phyloP scores from a whole-genome alignment of 1,284 basidiomycete genomes.

The Erythrobasidium hasegawianum region DNA sequence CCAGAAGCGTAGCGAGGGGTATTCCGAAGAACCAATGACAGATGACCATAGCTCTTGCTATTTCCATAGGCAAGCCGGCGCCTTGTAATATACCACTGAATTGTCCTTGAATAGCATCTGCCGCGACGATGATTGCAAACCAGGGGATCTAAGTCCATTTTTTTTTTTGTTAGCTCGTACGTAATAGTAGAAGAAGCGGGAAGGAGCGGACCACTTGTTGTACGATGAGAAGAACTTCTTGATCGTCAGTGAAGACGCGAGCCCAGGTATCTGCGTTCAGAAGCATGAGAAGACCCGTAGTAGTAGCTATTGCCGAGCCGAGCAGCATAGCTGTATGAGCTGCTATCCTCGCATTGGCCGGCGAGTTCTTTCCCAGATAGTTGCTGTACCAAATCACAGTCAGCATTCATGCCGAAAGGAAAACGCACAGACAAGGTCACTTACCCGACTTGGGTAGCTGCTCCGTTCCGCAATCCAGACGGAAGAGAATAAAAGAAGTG shows the following conservation, averaged over 20 bases:
- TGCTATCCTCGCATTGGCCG: slow-evolving; percentile 12
- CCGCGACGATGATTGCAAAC: neutral
- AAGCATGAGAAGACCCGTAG: slow-evolving; percentile 2
- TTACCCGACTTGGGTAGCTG: slow-evolving; percentile 31
- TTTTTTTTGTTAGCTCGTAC: too few species aligned
- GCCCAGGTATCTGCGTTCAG: slow-evolving; percentile 15
- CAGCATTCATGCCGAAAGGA: too few species aligned
- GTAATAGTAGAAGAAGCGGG: too few species aligned
- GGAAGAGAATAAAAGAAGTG: slow-evolving; percentile 27
- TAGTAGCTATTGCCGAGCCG: slow-evolving; percentile 6
- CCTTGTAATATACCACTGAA: slow-evolving; percentile 18
- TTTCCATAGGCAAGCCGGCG: slow-evolving; percentile 14
- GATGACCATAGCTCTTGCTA: slow-evolving; percentile 4
- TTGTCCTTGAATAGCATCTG: slow-evolving; percentile 10
- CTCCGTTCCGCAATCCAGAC: slow-evolving; percentile 9
- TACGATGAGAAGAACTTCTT: neutral
- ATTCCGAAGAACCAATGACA: neutral
- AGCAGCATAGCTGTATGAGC: slow-evolving; percentile 7
- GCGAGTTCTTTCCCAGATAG: slow-evolving; percentile 19
- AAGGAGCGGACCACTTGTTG: neutral
- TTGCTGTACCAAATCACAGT: slow-evolving; percentile 5
- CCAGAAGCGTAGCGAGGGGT: neutral
- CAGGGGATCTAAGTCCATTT: neutral
- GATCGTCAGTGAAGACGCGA: slow-evolving; percentile 9
- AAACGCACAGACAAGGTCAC: neutral